A percentile compares a stretch with the other conserved stretches of the same genome.
Conservation (phyloP, 352 stramenopile genomes). For the Phytophthora macrochlamydospora region DNA sequence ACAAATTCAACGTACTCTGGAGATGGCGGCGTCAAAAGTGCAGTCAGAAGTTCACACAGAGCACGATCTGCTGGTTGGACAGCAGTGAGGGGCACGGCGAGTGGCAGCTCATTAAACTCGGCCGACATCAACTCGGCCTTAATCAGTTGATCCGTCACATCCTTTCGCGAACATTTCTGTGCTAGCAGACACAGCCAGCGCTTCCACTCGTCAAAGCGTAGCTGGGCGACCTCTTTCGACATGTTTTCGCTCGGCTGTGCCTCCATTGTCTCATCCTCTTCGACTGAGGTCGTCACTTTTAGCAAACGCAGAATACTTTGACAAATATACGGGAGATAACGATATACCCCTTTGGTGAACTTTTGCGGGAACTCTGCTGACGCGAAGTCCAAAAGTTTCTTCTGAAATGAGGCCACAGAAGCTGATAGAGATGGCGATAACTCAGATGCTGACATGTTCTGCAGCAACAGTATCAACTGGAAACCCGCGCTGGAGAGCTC, state of each 20-base stretch:
- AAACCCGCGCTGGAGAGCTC: slow-evolving; percentile 53
- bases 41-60: slow-evolving; percentile 49
- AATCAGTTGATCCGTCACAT: slow-evolving; percentile 58
- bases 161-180: slow-evolving; percentile 42
- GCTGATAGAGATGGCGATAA: slow-evolving; percentile 11
- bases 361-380: slow-evolving; percentile 22
- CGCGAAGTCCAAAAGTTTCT: slow-evolving; percentile 44
- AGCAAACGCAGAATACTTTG: slow-evolving; percentile 54
- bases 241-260: slow-evolving; percentile 6
- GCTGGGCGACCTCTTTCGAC: slow-evolving; percentile 13
- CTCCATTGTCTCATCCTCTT: slow-evolving; percentile 18
- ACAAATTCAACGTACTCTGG: slow-evolving; percentile 58
- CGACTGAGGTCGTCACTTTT: slow-evolving; percentile 7
- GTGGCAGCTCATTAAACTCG: slow-evolving; percentile 34
- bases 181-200: slow-evolving; percentile 59
- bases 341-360: slow-evolving; percentile 50
- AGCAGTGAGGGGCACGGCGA: slow-evolving; percentile 9
- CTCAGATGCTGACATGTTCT: slow-evolving; percentile 30
- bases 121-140: slow-evolving; percentile 60
- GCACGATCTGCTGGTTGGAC: slow-evolving; percentile 27
- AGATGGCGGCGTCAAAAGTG: slow-evolving; percentile 47
- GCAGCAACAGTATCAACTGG: slow-evolving; percentile 51
- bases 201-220: slow-evolving; percentile 47
- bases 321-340: slow-evolving; percentile 64
- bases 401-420: slow-evolving; percentile 45